phyloP scores from a whole-genome alignment of 192 early-diverging fungal genomes.

The Gamsiella multidivaricata region DNA sequence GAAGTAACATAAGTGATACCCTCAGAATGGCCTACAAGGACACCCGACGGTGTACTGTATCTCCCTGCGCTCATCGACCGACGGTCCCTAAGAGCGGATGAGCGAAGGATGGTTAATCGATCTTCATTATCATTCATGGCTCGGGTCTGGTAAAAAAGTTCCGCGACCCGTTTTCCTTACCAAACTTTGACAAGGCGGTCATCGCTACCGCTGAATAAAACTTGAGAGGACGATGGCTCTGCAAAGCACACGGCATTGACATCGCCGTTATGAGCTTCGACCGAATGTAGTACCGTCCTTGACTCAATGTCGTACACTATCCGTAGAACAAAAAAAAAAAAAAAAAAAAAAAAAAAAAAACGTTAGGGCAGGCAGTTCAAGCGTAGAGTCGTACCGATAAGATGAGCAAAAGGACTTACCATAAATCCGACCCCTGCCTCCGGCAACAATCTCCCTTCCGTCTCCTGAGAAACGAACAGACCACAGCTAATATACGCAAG shows the following conservation, averaged over 20 bases:
- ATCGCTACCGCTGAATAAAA: conserved; percentile 73
- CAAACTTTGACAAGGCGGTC: conserved; percentile 69
- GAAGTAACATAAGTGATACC: conserved; percentile 75
- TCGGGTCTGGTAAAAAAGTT: not conserved
- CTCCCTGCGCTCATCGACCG: conserved; percentile 55
- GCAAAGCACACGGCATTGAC: conserved; percentile 75
- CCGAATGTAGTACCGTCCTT: conserved; percentile 59
- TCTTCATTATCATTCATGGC: not conserved
- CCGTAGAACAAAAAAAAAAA: too few relatives aligned
- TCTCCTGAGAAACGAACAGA: conserved; percentile 71
- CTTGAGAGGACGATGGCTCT: conserved; percentile 60
- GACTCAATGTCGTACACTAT: conserved; percentile 71
- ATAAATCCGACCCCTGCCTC: conserved; percentile 53
- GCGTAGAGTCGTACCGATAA: not conserved
- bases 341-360: too few relatives aligned
- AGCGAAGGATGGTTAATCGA: not conserved
- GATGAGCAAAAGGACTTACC: conserved; percentile 7
- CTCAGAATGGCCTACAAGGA: conserved; percentile 76
- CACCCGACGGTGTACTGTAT: conserved; percentile 60
- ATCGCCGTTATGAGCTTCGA: conserved; percentile 69
- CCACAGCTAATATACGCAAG: conserved; percentile 75
- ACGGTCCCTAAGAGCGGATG: conserved; percentile 62
- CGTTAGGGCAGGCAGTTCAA: conserved; percentile 14
- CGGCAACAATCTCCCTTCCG: conserved; percentile 71
- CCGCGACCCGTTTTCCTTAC: too few relatives aligned